Conservation (phyloP, 257 asterid genomes). For the Solanum clarkiae region DNA sequence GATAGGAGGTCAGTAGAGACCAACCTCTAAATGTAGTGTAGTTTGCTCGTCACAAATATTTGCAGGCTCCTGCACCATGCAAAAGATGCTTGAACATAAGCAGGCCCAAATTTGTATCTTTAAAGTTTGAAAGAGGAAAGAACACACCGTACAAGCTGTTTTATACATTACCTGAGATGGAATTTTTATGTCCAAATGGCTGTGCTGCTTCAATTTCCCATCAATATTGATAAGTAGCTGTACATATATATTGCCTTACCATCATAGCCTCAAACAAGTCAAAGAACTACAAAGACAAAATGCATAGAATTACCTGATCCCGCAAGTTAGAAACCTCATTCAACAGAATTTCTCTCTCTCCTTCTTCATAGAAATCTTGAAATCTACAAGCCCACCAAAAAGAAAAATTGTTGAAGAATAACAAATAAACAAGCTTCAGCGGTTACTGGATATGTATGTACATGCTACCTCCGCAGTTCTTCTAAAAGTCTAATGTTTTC, state of each 20-base stretch:
- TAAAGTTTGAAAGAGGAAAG: neutral
- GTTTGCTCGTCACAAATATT: conserved; percentile 21
- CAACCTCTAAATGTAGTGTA: conserved; percentile 51
- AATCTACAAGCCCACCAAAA: conserved; percentile 27
- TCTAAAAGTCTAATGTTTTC: conserved; percentile 89
- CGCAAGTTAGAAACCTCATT: conserved; percentile 70
- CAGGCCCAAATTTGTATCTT: neutral
- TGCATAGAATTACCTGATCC: conserved; percentile 42
- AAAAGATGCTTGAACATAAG: conserved; percentile 1
- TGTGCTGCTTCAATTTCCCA: conserved; percentile 46
- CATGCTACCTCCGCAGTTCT: conserved; percentile 55
- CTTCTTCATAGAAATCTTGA: conserved; percentile 95
- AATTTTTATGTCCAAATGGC: conserved; percentile 23
- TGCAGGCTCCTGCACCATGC: conserved; percentile 31
- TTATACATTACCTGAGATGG: conserved; percentile 21
- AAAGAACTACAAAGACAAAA: neutral
- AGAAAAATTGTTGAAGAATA: neutral
- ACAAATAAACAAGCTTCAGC: neutral
- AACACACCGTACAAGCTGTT: neutral
- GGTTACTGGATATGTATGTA: neutral
- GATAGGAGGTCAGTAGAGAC: neutral
- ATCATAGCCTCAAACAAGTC: neutral
- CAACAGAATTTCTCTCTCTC: conserved; percentile 78
- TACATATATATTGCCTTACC: neutral
- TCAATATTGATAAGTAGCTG: conserved; percentile 54